Evolutionary conservation across 345 rosid species (phyloP).

Genomic region (Schrenkiella parvula): DNA sequence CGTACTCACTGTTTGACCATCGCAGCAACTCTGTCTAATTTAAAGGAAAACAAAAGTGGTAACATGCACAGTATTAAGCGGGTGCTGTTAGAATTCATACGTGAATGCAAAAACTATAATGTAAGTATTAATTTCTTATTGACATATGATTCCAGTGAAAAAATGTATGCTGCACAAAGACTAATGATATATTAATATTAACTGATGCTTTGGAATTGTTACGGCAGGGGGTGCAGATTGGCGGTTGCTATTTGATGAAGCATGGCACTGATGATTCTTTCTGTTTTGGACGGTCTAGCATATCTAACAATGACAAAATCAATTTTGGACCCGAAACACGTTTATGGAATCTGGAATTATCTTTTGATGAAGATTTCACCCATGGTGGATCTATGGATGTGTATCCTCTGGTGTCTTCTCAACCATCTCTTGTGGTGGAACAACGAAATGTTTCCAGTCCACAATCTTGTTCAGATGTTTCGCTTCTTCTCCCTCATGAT

Average conservation of each 20-base stretch:
- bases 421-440: slow-evolving; percentile 25
- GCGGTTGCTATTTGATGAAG: slow-evolving; percentile 58
- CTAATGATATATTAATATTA: not conserved
- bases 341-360: slow-evolving; percentile 55
- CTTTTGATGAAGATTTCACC: slow-evolving; percentile 36
- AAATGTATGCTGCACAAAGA: not conserved
- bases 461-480: slow-evolving; percentile 45
- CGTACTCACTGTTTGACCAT: slow-evolving; percentile 22
- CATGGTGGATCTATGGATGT: slow-evolving; percentile 26
- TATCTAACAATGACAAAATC: slow-evolving; percentile 38
- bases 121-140: slow-evolving; percentile 21
- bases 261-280: slow-evolving; percentile 47
- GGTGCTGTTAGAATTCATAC: slow-evolving; percentile 59
- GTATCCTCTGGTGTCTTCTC: slow-evolving; percentile 28
- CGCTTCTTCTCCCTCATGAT: slow-evolving; percentile 46
- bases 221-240: slow-evolving; percentile 72
- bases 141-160: not conserved
- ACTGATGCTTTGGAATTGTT: slow-evolving; percentile 14
- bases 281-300: slow-evolving; percentile 37
- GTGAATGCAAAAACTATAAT: slow-evolving; percentile 26
- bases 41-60: slow-evolving; percentile 30
- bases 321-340: slow-evolving; percentile 37
- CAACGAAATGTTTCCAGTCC: slow-evolving; percentile 2
- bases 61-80: slow-evolving; percentile 37
- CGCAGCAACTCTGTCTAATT: slow-evolving; percentile 43